Evolutionary conservation across 306 rosid genomes (phyloP).

Genomic region (Inga leiocalycina): DNA sequence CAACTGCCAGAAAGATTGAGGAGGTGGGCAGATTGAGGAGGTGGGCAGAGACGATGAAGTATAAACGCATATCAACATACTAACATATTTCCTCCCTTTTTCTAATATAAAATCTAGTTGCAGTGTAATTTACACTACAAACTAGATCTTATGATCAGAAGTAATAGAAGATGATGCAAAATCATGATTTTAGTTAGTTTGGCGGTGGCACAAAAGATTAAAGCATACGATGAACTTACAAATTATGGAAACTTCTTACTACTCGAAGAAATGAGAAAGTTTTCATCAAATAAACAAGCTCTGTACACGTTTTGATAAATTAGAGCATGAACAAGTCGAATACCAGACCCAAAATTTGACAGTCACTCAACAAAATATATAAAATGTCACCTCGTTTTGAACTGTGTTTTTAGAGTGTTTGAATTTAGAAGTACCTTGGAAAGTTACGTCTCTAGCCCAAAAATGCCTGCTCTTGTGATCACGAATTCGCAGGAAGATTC

Average conservation of each 20-base stretch:
- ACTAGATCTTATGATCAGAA: too few relatives aligned
- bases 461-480: slow-evolving; percentile 13
- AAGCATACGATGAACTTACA: not conserved
- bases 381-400: not conserved
- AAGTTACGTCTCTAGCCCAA: not conserved
- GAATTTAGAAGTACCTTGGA: not conserved
- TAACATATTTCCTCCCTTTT: not conserved
- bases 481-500: slow-evolving; percentile 42
- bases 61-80: not conserved
- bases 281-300: not conserved
- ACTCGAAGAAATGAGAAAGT: not conserved
- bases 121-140: too few relatives aligned
- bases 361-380: not conserved
- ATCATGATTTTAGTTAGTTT: not conserved
- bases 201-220: not conserved
- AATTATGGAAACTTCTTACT: not conserved
- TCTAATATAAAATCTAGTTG: too few relatives aligned
- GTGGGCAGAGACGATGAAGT: not conserved
- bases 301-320: not conserved
- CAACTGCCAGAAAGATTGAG: not conserved
- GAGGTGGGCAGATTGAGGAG: not conserved
- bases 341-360: not conserved
- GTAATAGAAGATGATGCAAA: not conserved
- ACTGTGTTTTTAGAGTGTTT: not conserved
- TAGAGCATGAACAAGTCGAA: not conserved